phyloP scores from a whole-genome alignment of 768 basidiomycete species.

The Auriscalpium microsporum region DNA sequence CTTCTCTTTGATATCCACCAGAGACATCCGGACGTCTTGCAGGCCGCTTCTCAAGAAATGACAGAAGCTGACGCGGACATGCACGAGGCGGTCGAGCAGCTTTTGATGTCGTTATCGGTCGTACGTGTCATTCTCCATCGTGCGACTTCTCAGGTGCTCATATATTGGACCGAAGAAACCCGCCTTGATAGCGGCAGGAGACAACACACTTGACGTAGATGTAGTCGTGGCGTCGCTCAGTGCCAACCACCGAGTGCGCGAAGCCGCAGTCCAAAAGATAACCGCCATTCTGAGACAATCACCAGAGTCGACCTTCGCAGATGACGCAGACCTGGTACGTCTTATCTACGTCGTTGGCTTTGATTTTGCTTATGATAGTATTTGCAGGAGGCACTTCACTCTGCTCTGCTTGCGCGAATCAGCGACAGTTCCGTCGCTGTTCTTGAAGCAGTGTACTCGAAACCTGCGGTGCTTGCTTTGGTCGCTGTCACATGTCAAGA shows the following conservation, averaged over 20 bases:
- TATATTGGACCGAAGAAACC: not conserved
- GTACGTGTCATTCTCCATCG: slow-evolving; percentile 26
- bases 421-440: slow-evolving; percentile 57
- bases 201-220: slow-evolving; percentile 16
- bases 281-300: slow-evolving; percentile 24
- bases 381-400: slow-evolving; percentile 45
- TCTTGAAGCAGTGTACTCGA: slow-evolving; percentile 58
- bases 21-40: slow-evolving; percentile 47
- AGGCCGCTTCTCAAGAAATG: slow-evolving; percentile 30
- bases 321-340: too few species aligned
- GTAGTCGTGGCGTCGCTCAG: slow-evolving; percentile 48
- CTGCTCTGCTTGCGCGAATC: slow-evolving; percentile 59
- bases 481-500: too few species aligned
- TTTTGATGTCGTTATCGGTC: slow-evolving; percentile 51
- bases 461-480: slow-evolving; percentile 31
- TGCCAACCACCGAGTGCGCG: slow-evolving; percentile 53
- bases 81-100: slow-evolving; percentile 40
- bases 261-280: slow-evolving; percentile 50
- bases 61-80: slow-evolving; percentile 22
- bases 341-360: too few species aligned
- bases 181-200: not conserved
- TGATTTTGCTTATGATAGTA: too few species aligned
- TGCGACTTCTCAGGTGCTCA: not conserved
- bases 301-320: too few species aligned
- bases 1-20: slow-evolving; percentile 58